Evolutionary conservation across 306 rosid species (phyloP).

Genomic region (Cajanus cajan): DNA sequence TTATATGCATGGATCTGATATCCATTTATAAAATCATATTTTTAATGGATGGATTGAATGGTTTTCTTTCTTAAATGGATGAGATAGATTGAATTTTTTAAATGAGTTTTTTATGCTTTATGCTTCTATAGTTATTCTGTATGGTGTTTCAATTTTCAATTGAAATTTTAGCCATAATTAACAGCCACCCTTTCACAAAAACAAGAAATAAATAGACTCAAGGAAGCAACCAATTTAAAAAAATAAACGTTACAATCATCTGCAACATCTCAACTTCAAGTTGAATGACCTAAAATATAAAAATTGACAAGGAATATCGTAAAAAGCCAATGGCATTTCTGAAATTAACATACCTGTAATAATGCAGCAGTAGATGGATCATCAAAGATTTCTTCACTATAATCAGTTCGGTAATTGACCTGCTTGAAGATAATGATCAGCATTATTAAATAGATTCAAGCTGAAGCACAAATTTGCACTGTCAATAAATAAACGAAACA

Average conservation of each 20-base stretch:
- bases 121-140: too few relatives aligned
- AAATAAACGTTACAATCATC: neutral
- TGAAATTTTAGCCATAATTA: neutral
- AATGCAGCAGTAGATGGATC: constrained; percentile 81
- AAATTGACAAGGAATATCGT: constrained; percentile 2
- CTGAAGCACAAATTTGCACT: constrained; percentile 15
- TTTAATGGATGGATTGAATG: too few relatives aligned
- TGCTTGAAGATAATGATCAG: constrained; percentile 39
- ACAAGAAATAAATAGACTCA: neutral
- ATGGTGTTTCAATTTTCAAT: neutral
- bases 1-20: too few relatives aligned
- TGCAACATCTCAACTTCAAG: constrained; percentile 2
- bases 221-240: neutral
- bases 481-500: constrained; percentile 7
- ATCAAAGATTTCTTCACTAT: constrained; percentile 87
- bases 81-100: too few relatives aligned
- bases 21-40: too few relatives aligned
- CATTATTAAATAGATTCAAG: constrained; percentile 13
- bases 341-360: constrained; percentile 58
- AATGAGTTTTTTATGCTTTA: too few relatives aligned
- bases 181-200: neutral
- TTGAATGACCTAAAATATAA: constrained; percentile 10
- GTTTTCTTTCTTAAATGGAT: too few relatives aligned
- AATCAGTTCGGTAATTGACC: constrained; percentile 85
- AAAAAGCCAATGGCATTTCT: constrained; percentile 10